phyloP scores from a whole-genome alignment of 805 yeast genomes.

The Candida awuae region DNA sequence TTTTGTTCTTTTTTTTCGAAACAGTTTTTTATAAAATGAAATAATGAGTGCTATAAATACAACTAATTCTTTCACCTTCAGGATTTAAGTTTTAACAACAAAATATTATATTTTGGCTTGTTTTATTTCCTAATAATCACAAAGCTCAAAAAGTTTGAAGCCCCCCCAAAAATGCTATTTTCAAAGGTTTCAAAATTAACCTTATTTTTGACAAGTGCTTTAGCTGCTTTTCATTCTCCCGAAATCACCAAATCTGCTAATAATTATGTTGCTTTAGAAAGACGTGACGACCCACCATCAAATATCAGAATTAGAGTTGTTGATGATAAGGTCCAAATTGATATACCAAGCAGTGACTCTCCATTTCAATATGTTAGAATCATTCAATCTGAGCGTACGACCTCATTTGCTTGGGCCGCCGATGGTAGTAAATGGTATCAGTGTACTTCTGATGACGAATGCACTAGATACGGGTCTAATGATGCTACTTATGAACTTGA shows the following conservation, averaged over 20 bases:
- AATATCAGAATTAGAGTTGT: conserved; percentile 2
- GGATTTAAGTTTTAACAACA: too few species aligned
- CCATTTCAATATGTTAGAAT: conserved; percentile 4
- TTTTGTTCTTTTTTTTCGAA: too few species aligned
- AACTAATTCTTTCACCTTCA: too few species aligned
- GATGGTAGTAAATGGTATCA: conserved; percentile 3
- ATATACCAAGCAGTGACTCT: conserved; percentile 11
- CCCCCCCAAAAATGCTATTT: not conserved
- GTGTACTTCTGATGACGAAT: conserved; percentile 8
- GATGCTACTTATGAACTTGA: not conserved
- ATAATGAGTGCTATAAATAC: too few species aligned
- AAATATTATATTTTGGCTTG: not conserved
- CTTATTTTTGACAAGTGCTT: not conserved
- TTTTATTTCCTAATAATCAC: not conserved
- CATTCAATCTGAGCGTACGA: not conserved
- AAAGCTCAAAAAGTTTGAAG: not conserved
- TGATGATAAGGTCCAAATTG: conserved; percentile 9
- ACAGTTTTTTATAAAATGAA: too few species aligned
- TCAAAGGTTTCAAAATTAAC: not conserved
- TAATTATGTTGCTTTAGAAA: not conserved
- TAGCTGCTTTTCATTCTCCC: not conserved
- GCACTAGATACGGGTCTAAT: conserved; percentile 2
- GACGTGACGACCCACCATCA: not conserved
- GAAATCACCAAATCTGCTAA: too few species aligned
- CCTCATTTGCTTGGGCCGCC: conserved; percentile 8